Evolutionary conservation across 2,329 filamentous ascomycete species (phyloP).

Genomic region (Colletotrichum aenigma): DNA sequence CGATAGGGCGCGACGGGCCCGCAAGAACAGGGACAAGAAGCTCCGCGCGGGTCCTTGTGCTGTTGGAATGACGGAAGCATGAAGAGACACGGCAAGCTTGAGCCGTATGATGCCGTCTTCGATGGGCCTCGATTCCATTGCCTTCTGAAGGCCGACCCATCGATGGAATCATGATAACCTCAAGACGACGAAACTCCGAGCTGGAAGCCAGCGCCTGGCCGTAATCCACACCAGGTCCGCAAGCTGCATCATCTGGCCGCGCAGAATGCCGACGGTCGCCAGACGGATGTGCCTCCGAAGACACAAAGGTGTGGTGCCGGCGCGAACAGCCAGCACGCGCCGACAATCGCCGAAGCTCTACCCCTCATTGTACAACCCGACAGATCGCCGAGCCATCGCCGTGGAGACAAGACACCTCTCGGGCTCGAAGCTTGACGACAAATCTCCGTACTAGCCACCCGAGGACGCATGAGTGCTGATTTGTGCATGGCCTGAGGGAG

Average conservation of each 20-base stretch:
- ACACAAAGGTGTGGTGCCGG: not conserved
- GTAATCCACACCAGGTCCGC: not conserved
- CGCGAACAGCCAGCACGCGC: not conserved
- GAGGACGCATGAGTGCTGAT: not conserved
- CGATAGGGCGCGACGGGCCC: not conserved
- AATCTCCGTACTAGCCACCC: constrained; percentile 11
- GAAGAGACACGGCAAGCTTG: not conserved
- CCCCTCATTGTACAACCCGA: constrained; percentile 13
- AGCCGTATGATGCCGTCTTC: not conserved
- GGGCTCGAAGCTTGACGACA: constrained; percentile 15
- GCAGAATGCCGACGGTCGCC: not conserved
- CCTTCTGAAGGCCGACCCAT: not conserved
- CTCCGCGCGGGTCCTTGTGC: not conserved
- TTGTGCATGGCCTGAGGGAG: not conserved
- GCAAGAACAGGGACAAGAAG: not conserved
- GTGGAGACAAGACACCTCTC: not conserved
- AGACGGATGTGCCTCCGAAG: not conserved
- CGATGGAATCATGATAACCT: not conserved
- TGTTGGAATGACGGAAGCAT: constrained; percentile 1
- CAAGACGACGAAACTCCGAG: not conserved
- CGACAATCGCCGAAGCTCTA: not conserved
- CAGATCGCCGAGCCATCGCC: constrained; percentile 17
- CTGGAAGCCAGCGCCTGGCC: not conserved
- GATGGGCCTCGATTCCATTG: not conserved
- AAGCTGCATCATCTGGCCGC: not conserved